These are phyloP conservation scores for Fusarium sp. DNA, from an alignment of 2,329 filamentous ascomycete species.

Conservation along the genomic window DNA sequence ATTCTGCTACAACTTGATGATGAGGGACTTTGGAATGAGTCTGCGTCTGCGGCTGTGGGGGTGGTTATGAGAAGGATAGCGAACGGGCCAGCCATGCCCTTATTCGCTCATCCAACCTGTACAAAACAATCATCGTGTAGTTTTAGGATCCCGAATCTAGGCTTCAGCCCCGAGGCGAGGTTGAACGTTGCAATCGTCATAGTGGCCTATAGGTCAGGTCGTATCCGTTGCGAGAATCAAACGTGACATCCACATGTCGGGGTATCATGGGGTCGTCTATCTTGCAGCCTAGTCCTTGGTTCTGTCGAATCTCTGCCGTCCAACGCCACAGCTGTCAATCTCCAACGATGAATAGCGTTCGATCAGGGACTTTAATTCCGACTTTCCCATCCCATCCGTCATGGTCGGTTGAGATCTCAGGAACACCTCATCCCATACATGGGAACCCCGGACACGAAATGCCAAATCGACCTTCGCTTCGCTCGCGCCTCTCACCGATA, in stretches of 20 bases:
- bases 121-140: conserved; percentile 45
- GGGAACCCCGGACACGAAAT: conserved; percentile 31
- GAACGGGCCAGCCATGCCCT: conserved; percentile 20
- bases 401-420: conserved; percentile 17
- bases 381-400: neutral
- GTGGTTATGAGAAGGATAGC: conserved; percentile 34
- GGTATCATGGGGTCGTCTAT: conserved; percentile 3
- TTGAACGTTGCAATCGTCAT: conserved; percentile 16
- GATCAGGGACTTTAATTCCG: neutral
- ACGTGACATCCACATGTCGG: conserved; percentile 1
- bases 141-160: conserved; percentile 41
- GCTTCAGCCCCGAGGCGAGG: conserved; percentile 22
- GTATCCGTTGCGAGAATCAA: conserved; percentile 4
- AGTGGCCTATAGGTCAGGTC: conserved; percentile 11
- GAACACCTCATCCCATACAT: conserved; percentile 22
- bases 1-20: conserved; percentile 18
- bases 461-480: conserved; percentile 12
- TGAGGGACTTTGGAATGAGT: conserved; percentile 28
- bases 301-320: neutral
- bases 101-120: conserved; percentile 35
- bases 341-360: conserved; percentile 6
- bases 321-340: conserved; percentile 3
- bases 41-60: conserved; percentile 22
- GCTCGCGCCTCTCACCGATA: neutral
- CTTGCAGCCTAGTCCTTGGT: neutral